Conservation (phyloP, 306 rosid genomes). For the Fragaria nilgerrensis region DNA sequence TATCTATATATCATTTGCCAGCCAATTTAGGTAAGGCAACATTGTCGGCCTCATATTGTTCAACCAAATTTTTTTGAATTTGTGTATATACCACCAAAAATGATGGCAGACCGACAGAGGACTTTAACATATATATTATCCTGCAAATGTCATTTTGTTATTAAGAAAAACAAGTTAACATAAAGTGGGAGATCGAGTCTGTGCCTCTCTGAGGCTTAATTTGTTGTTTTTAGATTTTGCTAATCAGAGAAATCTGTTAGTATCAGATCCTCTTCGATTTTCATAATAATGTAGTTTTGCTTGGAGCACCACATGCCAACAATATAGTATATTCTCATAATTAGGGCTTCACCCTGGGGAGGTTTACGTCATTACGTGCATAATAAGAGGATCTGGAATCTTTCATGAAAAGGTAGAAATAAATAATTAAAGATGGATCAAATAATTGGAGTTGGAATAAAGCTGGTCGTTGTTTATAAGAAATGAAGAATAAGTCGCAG, state of each 20-base stretch:
- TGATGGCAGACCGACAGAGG: neutral
- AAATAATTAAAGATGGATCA: neutral
- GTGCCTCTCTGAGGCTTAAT: too few species aligned
- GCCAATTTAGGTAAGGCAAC: slow-evolving; percentile 22
- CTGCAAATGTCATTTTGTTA: neutral
- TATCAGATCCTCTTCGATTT: slow-evolving; percentile 5
- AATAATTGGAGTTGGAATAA: slow-evolving; percentile 1
- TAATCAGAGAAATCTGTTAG: neutral
- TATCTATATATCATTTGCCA: neutral
- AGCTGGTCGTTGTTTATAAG: neutral
- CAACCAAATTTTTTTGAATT: neutral
- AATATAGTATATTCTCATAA: neutral
- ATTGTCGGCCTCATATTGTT: slow-evolving; percentile 3
- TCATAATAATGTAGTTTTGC: neutral
- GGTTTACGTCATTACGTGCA: slow-evolving; percentile 5
- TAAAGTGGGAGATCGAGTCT: neutral
- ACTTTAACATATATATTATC: neutral
- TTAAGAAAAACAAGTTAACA: neutral
- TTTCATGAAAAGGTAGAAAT: neutral
- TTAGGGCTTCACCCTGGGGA: neutral
- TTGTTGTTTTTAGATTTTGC: neutral
- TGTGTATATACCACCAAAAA: neutral
- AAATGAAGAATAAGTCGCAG: neutral
- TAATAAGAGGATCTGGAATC: neutral
- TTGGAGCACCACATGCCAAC: slow-evolving; percentile 13